Conservation (phyloP, 371 early-diverging fungal genomes). For the Mortierella sp. region DNA sequence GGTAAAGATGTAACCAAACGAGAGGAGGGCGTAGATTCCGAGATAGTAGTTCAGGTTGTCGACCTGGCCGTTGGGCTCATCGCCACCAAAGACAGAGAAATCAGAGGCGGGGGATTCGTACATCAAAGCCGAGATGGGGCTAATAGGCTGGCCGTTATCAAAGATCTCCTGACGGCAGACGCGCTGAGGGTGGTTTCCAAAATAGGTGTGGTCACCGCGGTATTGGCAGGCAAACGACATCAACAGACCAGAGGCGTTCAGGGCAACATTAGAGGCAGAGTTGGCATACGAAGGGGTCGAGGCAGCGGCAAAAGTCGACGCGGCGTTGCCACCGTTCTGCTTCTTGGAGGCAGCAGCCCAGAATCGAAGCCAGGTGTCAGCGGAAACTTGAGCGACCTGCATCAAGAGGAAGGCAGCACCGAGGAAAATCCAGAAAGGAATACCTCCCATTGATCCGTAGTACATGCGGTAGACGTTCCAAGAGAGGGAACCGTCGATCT, state of each 20-base stretch:
- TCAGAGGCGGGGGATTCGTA: slow-evolving; percentile 11
- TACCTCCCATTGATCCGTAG: slow-evolving; percentile 73
- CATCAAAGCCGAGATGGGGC: slow-evolving; percentile 39
- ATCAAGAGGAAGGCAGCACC: slow-evolving; percentile 62
- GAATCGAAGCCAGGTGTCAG: slow-evolving; percentile 75
- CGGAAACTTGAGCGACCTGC: slow-evolving; percentile 63
- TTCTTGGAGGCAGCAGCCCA: slow-evolving; percentile 60
- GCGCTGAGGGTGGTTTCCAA: slow-evolving; percentile 49
- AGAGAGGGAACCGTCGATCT: slow-evolving; percentile 72
- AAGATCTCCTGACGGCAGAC: slow-evolving; percentile 50
- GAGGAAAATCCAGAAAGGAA: slow-evolving; percentile 61
- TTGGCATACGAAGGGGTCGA: slow-evolving; percentile 29
- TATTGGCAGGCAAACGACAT: slow-evolving; percentile 56
- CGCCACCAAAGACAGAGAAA: slow-evolving; percentile 26
- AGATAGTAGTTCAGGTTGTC: slow-evolving; percentile 62
- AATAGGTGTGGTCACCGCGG: slow-evolving; percentile 44
- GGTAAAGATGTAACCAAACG: slow-evolving; percentile 53
- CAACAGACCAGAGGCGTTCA: slow-evolving; percentile 42
- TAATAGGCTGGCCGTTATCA: slow-evolving; percentile 47
- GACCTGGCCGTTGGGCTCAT: slow-evolving; percentile 16
- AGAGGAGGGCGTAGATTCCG: slow-evolving; percentile 61
- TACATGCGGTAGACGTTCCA: slow-evolving; percentile 72
- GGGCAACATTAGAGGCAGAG: slow-evolving; percentile 20
- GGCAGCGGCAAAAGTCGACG: slow-evolving; percentile 25
- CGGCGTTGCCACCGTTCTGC: neutral